Evolutionary conservation across 768 basidiomycete genomes (phyloP), one percentile per base, ranked within the genome.

Genomic region (Solioccasus polychromus): DNA sequence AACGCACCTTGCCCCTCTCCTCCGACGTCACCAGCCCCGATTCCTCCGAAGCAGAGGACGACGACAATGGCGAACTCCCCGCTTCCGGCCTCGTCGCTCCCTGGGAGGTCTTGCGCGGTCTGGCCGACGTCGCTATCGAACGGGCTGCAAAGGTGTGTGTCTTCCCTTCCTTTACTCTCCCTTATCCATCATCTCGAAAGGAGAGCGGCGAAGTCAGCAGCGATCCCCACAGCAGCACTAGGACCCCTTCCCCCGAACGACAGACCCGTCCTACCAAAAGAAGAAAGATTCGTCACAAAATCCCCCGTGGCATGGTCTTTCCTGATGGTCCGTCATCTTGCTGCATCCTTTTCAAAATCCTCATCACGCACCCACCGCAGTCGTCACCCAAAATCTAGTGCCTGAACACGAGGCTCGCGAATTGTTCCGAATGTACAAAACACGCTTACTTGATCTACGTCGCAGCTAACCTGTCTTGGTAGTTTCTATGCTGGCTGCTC

Each of bases 401-500:
- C 68, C 82, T 2, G 91, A 93, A 61, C 72, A 75, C 20, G 92
- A 96, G 60, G 94, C 91, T 3, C 81, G 83, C 47, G 87, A 92
- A 45, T 66, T 96, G 41, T 92, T 95, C 68, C 76, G 79, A 60
- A 86, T 94, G 91, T 93, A 52, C 47, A 9, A n/a, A 19, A 20
- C 30, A 3, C 39, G 11, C 26, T 28, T 38, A 37, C 18, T 35
- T 26, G 18, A 23, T 25, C 26, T 55, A 48, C 34, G 49, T 52
- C 34, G 50, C 38, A 35, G 48, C 50, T 55, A 19, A 54, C 24
- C 3, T 8, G 1, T 35, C 40, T 49, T 39, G 11, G 20, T 51
- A 95, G 92, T 63, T 95, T 89, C 66, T 96, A 88, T 64, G 78
- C 82, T 36, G 93, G 93, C n/a, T 95, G 92, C 61, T 92, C 89